These are phyloP conservation scores for Botrytis byssoidea DNA, from an alignment of 2,329 filamentous ascomycete species.

Conservation along the genomic window DNA sequence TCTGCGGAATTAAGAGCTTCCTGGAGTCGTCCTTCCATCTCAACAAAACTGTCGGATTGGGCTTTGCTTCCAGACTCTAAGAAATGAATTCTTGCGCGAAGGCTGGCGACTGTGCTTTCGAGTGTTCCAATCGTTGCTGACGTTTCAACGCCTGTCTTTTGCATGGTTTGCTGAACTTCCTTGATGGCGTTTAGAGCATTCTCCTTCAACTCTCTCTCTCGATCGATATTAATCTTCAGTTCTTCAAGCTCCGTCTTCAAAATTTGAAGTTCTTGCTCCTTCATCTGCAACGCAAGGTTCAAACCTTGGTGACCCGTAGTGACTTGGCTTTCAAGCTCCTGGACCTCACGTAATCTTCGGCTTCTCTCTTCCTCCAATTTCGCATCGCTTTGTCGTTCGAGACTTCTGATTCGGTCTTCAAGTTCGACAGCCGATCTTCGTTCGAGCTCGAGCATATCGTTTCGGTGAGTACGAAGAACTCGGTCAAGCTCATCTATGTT, in stretches of 20 bases:
- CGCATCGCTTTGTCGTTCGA: constrained; percentile 37
- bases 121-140: constrained; percentile 63
- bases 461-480: constrained; percentile 60
- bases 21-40: constrained; percentile 76
- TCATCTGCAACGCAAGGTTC: constrained; percentile 38
- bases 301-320: constrained; percentile 46
- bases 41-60: constrained; percentile 81
- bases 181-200: constrained; percentile 49
- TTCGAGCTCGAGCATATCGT: constrained; percentile 65
- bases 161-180: constrained; percentile 42
- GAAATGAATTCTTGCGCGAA: constrained; percentile 82
- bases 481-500: constrained; percentile 56
- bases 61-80: constrained; percentile 87
- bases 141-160: constrained; percentile 54
- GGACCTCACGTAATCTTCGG: constrained; percentile 59
- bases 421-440: constrained; percentile 54
- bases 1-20: constrained; percentile 71
- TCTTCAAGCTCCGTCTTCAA: constrained; percentile 48
- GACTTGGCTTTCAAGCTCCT: constrained; percentile 58
- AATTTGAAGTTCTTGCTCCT: constrained; percentile 55
- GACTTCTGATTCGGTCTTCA: constrained; percentile 35
- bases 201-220: constrained; percentile 55
- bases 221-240: constrained; percentile 52
- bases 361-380: constrained; percentile 65
- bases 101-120: constrained; percentile 71